A percentile compares a stretch with the other conserved stretches of the same genome.
Conservation (phyloP, 495 filamentous ascomycete genomes). For the Podospora conica region DNA sequence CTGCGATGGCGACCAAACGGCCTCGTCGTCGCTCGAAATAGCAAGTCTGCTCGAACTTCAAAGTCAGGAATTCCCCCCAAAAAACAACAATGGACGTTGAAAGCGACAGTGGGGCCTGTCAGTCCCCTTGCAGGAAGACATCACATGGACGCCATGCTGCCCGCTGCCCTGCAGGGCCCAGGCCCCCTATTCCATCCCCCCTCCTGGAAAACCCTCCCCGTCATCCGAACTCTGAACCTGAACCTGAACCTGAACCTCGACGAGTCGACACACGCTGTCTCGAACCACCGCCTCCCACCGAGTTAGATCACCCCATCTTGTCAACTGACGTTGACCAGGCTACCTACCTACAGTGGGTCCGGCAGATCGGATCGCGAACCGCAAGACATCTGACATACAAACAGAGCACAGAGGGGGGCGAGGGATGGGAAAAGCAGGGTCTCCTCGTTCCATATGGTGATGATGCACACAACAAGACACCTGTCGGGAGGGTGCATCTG, state of each 20-base stretch:
- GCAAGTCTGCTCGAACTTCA: background rate
- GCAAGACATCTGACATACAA: no score
- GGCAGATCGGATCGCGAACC: background rate
- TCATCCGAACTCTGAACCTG: background rate
- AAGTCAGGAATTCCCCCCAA: background rate
- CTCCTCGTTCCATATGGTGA: background rate
- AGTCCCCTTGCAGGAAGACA: background rate
- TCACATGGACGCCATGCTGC: no score
- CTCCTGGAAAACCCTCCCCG: no score
- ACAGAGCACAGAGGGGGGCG: background rate
- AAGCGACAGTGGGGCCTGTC: background rate
- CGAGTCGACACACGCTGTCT: no score
- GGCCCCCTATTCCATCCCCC: no score
- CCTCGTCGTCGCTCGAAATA: background rate
- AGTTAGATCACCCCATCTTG: background rate
- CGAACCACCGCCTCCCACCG: no score
- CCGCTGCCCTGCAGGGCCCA: background rate
- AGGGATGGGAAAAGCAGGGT: background rate
- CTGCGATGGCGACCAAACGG: background rate
- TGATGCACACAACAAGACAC: no score
- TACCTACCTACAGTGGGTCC: background rate
- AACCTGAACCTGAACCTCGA: no score
- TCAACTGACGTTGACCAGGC: background rate
- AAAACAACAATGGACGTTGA: background rate
- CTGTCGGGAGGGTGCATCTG: slow-evolving; percentile 1